Evolutionary conservation across 2,329 filamentous ascomycete genomes (phyloP).

Genomic region (Tolypocladium capitatum): DNA sequence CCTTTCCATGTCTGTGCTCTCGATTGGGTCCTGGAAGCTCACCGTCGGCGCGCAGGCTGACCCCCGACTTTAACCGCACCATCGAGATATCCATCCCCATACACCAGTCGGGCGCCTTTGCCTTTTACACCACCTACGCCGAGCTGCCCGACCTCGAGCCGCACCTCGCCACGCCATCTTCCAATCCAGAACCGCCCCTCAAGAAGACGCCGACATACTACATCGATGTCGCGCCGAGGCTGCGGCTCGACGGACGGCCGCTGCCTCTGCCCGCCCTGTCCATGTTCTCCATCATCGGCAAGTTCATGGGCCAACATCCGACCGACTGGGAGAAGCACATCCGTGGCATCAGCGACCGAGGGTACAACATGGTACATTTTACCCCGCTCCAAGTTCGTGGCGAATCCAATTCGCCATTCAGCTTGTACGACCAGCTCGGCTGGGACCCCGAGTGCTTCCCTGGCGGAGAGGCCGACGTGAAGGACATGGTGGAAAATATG

Average conservation of each 20-base stretch:
- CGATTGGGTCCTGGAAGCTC: background rate
- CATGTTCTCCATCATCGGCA: conserved; percentile 88
- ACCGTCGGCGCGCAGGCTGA: conserved; percentile 42
- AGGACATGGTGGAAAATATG: conserved; percentile 64
- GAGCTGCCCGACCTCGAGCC: conserved; percentile 57
- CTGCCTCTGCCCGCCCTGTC: conserved; percentile 79
- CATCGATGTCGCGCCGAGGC: conserved; percentile 78
- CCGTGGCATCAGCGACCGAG: conserved; percentile 72
- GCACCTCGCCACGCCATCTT: conserved; percentile 10
- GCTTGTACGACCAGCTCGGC: conserved; percentile 78
- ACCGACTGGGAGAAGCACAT: conserved; percentile 83
- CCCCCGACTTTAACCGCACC: conserved; percentile 83
- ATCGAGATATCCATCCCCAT: conserved; percentile 86
- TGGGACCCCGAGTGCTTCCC: conserved; percentile 80
- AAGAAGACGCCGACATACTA: conserved; percentile 72
- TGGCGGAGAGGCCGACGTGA: conserved; percentile 69
- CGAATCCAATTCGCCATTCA: conserved; percentile 91
- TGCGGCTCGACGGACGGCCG: conserved; percentile 59
- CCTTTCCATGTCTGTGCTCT: conserved; percentile 1
- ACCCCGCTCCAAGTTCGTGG: conserved; percentile 85
- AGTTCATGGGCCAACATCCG: conserved; percentile 93
- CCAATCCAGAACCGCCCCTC: conserved; percentile 26
- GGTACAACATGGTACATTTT: conserved; percentile 99
- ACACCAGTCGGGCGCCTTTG: conserved; percentile 71
- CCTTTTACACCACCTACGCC: conserved; percentile 87